Evolutionary conservation across 306 rosid species (phyloP).

Genomic region (Canavalia gladiata): DNA sequence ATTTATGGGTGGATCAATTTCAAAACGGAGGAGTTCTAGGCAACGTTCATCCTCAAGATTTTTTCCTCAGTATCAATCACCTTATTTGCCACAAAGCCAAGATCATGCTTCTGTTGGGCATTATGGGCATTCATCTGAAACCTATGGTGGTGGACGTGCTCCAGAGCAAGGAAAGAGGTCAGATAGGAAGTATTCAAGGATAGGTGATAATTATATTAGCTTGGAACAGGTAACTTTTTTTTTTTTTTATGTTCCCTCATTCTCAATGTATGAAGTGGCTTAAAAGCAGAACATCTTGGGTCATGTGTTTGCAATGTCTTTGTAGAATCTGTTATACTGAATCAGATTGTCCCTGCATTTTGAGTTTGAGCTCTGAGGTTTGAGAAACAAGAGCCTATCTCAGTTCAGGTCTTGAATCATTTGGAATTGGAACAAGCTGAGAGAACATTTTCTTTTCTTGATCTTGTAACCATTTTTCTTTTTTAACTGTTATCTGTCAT

Average conservation of each 20-base stretch:
- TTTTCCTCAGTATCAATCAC: slow-evolving; percentile 61
- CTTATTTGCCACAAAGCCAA: slow-evolving; percentile 58
- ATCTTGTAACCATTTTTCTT: not conserved
- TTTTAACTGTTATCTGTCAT: slow-evolving; percentile 18
- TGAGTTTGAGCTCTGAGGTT: slow-evolving; percentile 37
- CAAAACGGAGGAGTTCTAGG: slow-evolving; percentile 64
- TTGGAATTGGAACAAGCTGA: slow-evolving; percentile 12
- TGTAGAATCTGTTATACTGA: slow-evolving; percentile 6
- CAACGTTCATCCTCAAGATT: slow-evolving; percentile 52
- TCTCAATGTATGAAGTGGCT: slow-evolving; percentile 36
- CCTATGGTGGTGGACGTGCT: slow-evolving; percentile 49
- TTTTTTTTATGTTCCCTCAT: not conserved
- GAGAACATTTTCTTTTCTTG: not conserved
- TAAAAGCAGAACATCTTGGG: slow-evolving; percentile 8
- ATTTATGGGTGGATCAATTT: slow-evolving; percentile 80
- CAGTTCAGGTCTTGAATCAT: slow-evolving; percentile 23
- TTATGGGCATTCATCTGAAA: slow-evolving; percentile 58
- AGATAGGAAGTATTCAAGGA: slow-evolving; percentile 75
- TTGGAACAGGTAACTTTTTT: slow-evolving; percentile 74
- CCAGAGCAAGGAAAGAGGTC: slow-evolving; percentile 53
- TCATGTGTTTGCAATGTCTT: not conserved
- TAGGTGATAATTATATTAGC: slow-evolving; percentile 72
- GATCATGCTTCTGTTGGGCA: slow-evolving; percentile 54
- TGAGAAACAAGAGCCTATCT: slow-evolving; percentile 31
- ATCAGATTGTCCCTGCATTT: slow-evolving; percentile 18